Base-by-base conservation (phyloP, 139 green algal species). In the Spirogloea muscicola region DNA sequence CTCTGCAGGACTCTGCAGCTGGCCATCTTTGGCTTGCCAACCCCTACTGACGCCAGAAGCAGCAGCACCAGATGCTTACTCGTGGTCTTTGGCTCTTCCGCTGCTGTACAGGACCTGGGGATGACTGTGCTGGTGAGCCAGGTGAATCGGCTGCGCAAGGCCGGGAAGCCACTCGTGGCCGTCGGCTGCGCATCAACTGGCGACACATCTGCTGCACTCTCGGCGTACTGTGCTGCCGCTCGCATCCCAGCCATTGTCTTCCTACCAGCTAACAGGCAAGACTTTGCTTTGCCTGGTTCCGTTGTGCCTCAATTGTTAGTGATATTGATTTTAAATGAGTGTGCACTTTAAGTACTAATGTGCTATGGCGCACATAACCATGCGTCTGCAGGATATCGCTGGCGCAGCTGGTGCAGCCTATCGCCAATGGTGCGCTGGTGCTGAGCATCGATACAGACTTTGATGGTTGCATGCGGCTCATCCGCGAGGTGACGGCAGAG, bases 391-490 rank as follows among this genome's bases (percentile, higher is more conserved):
- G 72, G 67, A 83, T 83, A 18, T 83, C 76, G 25, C 57, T 84
- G 29, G 93, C 93, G n/a, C 93, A 98, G 88, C 87, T 98, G 66
- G 93, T 98, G 72, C 93, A 98, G 86, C 95, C 95, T 41, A 98
- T 99, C 67, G 95, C 95, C 59, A 99, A 99, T 86, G 94, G 94
- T 59, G 89, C 94, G 3, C 84, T 98, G 58, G 95, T 99, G 61
- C 86, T 99, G 33, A 91, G 76, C 77, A 98, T 99, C 68, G 94
- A 99, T 89, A 98, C 95, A 29, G 95, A 99, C 85, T 99, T 99
- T 84, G 95, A 99, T 79, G 95, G 95, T 46, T 99, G 95, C 91
- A 99, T 99, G 95, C 84, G 86, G 41, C 91, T 99, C 10, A 98
- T 99, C 87, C 80, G 71, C 42, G 82, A 93, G 57, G 91, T 98